Base-by-base conservation (phyloP, 257 asterid species). In the Lycium barbarum region DNA sequence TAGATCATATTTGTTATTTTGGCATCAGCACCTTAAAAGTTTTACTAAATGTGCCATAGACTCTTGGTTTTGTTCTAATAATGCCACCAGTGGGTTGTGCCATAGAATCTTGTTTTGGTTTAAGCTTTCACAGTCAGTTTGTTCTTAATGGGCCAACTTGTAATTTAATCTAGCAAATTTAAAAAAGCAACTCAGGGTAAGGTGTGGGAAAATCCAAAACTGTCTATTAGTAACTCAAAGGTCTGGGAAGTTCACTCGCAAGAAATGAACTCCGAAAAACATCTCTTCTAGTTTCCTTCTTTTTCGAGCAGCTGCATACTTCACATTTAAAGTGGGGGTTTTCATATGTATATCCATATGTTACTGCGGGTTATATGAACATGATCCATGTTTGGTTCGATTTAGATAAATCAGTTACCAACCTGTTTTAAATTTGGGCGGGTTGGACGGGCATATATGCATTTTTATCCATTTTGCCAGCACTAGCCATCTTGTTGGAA, bases 1-100 rank as follows among this genome's bases (percentile, higher is more conserved):
- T 67, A 67, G 20, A 67, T 67, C 49, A 67, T 67, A 67, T 35
- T 67, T 67, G 74, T 67, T 67, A 67, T 65, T 65, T 65, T 65
- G 71, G 43, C 18, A 65, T 65, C 71, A 65, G 1, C 71, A 65
- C 43, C 71, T 65, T 65, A 65, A 63, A 26, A 65, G 71, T 22
- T 65, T 65, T 65, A 40, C 71, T 65, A 65, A 65, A 65, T 65
- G 71, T 65, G 71, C 71, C 43, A 26, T 65, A 65, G 4, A 65
- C 9, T 65, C 43, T 65, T 33, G n/a, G 45, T 35, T 66, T 36
- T 5, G 73, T 66, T 66, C 73, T 12, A 66, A 8, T 66, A 66
- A 66, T 66, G 73, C 47, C 8, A 35, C 47, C 8, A 35, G 73
- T 17, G 73, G 20, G 13, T 66, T 66, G 73, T 6, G 73, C 20